Evolutionary conservation across 768 basidiomycete species (phyloP).

Genomic region (Trametes gibbosa): DNA sequence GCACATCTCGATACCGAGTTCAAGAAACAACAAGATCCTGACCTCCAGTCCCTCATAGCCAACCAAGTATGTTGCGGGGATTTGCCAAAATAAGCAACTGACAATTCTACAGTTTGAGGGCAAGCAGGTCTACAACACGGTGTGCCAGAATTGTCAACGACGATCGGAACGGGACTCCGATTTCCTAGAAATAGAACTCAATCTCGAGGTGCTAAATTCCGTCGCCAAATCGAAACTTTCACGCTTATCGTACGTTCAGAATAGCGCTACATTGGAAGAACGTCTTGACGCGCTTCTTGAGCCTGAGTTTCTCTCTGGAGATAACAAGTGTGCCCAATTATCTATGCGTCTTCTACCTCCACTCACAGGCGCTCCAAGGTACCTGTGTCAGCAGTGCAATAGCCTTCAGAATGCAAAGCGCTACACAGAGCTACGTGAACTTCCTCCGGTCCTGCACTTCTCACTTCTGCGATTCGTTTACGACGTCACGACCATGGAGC

Average conservation of each 20-base stretch:
- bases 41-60: conserved; percentile 65
- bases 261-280: conserved; percentile 70
- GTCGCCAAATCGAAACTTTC: neutral
- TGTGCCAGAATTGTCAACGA: conserved; percentile 67
- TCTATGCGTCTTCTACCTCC: neutral
- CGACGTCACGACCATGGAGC: conserved; percentile 70
- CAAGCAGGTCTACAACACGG: conserved; percentile 73
- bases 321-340: conserved; percentile 64
- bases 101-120: conserved; percentile 74
- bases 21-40: conserved; percentile 66
- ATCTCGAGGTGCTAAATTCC: conserved; percentile 53
- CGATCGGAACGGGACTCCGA: conserved; percentile 66
- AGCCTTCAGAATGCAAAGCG: conserved; percentile 76
- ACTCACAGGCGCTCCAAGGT: conserved; percentile 42
- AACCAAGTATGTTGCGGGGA: conserved; percentile 54
- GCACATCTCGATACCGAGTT: conserved; percentile 85
- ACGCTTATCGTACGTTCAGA: conserved; percentile 40
- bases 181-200: conserved; percentile 89
- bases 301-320: conserved; percentile 72
- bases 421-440: conserved; percentile 60
- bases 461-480: conserved; percentile 93
- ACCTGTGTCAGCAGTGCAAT: conserved; percentile 75
- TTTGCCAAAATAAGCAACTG: neutral
- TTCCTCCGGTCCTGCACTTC: conserved; percentile 90
- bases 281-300: conserved; percentile 63